These are phyloP conservation scores for Amaranthus tricolor DNA, from an alignment of 179 eudicot species.

Conservation along the genomic window DNA sequence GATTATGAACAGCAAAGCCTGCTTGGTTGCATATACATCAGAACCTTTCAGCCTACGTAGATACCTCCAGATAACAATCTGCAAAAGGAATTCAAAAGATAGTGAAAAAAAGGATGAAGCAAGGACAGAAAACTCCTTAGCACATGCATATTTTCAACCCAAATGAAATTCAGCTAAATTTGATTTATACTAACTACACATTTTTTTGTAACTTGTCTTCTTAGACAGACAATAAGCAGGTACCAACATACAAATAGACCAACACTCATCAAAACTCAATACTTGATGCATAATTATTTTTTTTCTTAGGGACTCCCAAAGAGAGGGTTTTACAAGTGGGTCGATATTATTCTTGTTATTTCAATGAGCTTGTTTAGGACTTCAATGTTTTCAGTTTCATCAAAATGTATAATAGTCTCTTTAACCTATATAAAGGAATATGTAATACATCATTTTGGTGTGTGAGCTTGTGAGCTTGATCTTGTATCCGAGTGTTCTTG, in stretches of 20 bases:
- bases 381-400: too few relatives aligned
- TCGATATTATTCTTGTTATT: too few relatives aligned
- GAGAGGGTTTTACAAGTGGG: too few relatives aligned
- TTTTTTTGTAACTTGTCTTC: too few relatives aligned
- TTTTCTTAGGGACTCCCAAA: too few relatives aligned
- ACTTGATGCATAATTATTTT: too few relatives aligned
- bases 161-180: neutral
- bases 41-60: constrained; percentile 66
- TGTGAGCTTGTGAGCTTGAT: too few relatives aligned
- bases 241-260: neutral
- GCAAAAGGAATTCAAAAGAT: constrained; percentile 24
- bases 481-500: too few relatives aligned
- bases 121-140: constrained; percentile 1
- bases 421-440: too few relatives aligned
- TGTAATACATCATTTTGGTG: too few relatives aligned
- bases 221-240: neutral
- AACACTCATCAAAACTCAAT: neutral
- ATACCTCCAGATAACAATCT: constrained; percentile 88
- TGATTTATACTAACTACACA: neutral
- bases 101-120: neutral
- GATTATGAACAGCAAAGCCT: constrained; percentile 65
- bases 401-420: too few relatives aligned
- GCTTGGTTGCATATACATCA: constrained; percentile 76
- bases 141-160: neutral
- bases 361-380: too few relatives aligned